Evolutionary conservation across 306 rosid species (phyloP).

Genomic region (Mucuna pruriens): DNA sequence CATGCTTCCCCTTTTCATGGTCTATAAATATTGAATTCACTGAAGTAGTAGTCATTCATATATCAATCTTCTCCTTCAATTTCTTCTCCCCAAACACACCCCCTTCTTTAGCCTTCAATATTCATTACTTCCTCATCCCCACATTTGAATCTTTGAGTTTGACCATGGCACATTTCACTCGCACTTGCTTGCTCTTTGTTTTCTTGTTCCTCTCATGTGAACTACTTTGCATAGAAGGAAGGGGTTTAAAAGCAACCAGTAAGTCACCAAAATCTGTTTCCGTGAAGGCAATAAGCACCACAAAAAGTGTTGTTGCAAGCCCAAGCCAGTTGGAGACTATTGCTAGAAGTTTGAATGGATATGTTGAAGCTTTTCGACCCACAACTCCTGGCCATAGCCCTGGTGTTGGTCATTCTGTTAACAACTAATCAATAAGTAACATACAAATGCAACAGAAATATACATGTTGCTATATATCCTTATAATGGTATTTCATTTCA

Average conservation of each 20-base stretch:
- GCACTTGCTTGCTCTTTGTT: slow-evolving; percentile 51
- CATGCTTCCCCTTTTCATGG: slow-evolving; percentile 38
- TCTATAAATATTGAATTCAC: slow-evolving; percentile 44
- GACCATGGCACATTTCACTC: slow-evolving; percentile 54
- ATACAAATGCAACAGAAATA: background rate
- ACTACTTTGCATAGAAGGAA: slow-evolving; percentile 57
- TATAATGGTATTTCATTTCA: slow-evolving; percentile 24
- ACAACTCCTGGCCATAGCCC: slow-evolving; percentile 85
- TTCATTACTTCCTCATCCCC: background rate
- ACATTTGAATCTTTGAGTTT: slow-evolving; percentile 9
- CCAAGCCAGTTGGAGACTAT: slow-evolving; percentile 29
- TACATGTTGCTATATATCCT: slow-evolving; percentile 2
- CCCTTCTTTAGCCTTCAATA: background rate
- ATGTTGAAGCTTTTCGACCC: slow-evolving; percentile 73
- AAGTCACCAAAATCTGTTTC: slow-evolving; percentile 6
- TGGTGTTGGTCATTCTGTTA: slow-evolving; percentile 78
- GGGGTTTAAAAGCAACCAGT: slow-evolving; percentile 44
- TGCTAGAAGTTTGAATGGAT: slow-evolving; percentile 17
- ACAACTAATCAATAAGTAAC: slow-evolving; percentile 38
- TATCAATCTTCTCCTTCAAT: background rate
- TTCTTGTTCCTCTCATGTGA: slow-evolving; percentile 54
- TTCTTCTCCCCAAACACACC: background rate
- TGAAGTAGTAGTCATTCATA: slow-evolving; percentile 13
- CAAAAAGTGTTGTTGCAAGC: slow-evolving; percentile 23
- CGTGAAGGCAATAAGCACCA: background rate